phyloP scores from a whole-genome alignment of 2,329 filamentous ascomycete genomes.

The Akanthomyces uredinophilus region DNA sequence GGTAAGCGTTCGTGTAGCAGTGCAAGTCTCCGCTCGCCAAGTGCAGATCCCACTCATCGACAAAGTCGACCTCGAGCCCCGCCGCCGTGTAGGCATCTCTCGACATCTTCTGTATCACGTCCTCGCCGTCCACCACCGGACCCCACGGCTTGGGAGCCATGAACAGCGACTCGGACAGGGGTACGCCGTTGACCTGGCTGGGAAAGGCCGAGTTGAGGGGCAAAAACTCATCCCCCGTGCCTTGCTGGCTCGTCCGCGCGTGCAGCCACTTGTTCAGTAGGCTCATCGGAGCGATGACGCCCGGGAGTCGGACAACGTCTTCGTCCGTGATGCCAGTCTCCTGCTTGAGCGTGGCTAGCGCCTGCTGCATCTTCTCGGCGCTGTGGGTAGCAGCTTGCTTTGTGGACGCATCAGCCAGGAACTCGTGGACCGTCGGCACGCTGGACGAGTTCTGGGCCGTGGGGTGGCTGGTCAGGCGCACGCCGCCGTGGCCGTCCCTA shows the following conservation, averaged over 20 bases:
- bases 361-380: conserved; percentile 17
- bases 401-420: background rate
- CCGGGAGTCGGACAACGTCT: conserved; percentile 21
- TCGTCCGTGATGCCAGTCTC: conserved; percentile 21
- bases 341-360: conserved; percentile 20
- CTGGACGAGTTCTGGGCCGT: background rate
- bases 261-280: conserved; percentile 8
- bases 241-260: background rate
- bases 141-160: conserved; percentile 22
- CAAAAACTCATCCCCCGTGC: background rate
- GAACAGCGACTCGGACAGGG: conserved; percentile 2
- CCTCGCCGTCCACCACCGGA: conserved; percentile 20
- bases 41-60: conserved; percentile 27
- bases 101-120: conserved; percentile 22
- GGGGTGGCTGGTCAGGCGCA: background rate
- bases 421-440: background rate
- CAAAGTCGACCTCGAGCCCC: conserved; percentile 20
- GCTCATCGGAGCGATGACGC: background rate
- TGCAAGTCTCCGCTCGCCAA: conserved; percentile 24
- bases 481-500: conserved; percentile 17
- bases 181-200: background rate
- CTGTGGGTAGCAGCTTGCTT: background rate
- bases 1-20: conserved; percentile 20
- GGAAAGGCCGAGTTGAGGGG: background rate
- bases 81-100: conserved; percentile 20